Evolutionary conservation across 2,329 filamentous ascomycete species (phyloP), one percentile per base, ranked within the genome.

Genomic region (Cercospora sesami): DNA sequence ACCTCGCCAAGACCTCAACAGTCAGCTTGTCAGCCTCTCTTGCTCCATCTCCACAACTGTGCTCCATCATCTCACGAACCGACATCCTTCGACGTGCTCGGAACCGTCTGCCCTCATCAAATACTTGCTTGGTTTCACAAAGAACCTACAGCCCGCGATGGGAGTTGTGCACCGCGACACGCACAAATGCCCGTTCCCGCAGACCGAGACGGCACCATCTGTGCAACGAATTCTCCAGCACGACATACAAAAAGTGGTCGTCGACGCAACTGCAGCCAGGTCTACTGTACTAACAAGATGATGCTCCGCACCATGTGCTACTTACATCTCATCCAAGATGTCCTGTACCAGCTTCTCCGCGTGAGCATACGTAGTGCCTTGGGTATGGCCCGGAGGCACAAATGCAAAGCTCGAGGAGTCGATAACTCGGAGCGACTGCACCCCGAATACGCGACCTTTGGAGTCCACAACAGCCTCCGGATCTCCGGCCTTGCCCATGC

Each of bases 341-440:
- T 71, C 69, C 9, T 72, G 62, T 21, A 71, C 69, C 18, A 72
- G 58, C 61, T 71, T 71, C 65, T 72, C 69, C 10, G 71, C 71
- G 64, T 72, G 69, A 3, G 63, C 69, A 62, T 71, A 71, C 3
- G 69, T 69, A 16, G 61, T 58, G 33, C 65, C 69, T 71, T 75
- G 73, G 9, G 78, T 76, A 72, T 80, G 78, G 7, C 79, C 79
- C 2, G 79, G 79, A 26, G 78, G 78, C n/a, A 78, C 64, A 8
- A 79, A 69, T 0, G 78, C 70, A 36, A 80, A 76, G 21, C 72
- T 70, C 18, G 68, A 72, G 5, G 77, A 75, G 73, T 82, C 81
- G 18, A 80, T 79, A 0, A 82, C 77, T 26, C 81, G 72, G 48
- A 82, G 63, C 1, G 77, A 76, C 30, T 79, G 64, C 6, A 80